A percentile compares a stretch with the other conserved stretches of the same genome.
Conservation (phyloP, 208 protist species). For the Leishmania lainsoni region DNA sequence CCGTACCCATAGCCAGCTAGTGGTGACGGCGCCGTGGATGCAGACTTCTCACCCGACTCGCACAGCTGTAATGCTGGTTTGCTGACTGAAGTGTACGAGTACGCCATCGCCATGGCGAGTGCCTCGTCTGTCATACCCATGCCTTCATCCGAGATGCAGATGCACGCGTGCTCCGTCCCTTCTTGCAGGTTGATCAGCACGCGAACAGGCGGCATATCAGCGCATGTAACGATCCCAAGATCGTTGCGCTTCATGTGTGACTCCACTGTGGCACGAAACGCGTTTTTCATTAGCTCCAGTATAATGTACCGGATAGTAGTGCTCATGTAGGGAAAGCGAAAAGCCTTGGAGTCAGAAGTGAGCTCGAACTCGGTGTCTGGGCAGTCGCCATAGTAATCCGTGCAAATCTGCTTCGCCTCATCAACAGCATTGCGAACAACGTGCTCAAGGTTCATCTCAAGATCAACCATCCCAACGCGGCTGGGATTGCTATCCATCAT, state of each 20-base stretch:
- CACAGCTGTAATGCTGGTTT: conserved; percentile 51
- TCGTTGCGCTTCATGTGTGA: conserved; percentile 77
- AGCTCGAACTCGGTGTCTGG: conserved; percentile 87
- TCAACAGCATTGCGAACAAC: conserved; percentile 84
- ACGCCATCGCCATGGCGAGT: conserved; percentile 88
- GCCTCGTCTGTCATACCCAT: conserved; percentile 78
- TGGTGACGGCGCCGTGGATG: conserved; percentile 39
- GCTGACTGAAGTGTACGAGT: conserved; percentile 93
- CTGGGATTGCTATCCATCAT: conserved; percentile 29
- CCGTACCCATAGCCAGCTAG: conserved; percentile 96
- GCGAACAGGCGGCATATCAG: conserved; percentile 80
- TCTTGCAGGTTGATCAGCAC: conserved; percentile 79
- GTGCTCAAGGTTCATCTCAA: conserved; percentile 84
- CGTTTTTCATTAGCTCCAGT: conserved; percentile 96
- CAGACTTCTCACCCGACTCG: conserved; percentile 21
- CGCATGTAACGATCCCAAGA: conserved; percentile 69
- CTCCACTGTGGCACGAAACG: conserved; percentile 90
- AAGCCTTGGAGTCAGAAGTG: conserved; percentile 55
- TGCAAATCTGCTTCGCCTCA: conserved; percentile 91
- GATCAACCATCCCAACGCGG: conserved; percentile 82
- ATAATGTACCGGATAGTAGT: conserved; percentile 95
- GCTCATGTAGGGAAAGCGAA: conserved; percentile 92
- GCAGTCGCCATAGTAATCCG: conserved; percentile 86
- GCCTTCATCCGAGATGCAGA: conserved; percentile 86
- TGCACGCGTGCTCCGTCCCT: conserved; percentile 76